Conservation (phyloP, 2,329 filamentous ascomycete species). For the Fusarium globosum region DNA sequence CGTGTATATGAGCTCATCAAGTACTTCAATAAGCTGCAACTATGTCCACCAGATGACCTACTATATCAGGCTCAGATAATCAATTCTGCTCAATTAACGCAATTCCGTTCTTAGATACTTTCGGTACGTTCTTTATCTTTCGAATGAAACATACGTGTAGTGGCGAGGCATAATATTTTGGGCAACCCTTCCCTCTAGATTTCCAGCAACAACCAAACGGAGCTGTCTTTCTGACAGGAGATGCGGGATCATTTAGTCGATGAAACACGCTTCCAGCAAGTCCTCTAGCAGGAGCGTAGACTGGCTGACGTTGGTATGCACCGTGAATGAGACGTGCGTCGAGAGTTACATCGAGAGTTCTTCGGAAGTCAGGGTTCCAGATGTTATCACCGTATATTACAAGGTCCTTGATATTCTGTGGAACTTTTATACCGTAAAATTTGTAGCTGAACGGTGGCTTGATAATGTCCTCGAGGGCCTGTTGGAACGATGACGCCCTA, state of each 20-base stretch:
- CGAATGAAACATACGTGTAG: no score
- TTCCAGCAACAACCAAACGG: not conserved
- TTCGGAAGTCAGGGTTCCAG: not conserved
- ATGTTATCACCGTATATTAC: not conserved
- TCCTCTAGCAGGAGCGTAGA: not conserved
- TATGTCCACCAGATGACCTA: no score
- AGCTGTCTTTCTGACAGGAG: not conserved
- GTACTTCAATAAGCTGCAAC: no score
- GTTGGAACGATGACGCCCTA: not conserved
- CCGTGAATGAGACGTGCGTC: not conserved
- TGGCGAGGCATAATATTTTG: no score
- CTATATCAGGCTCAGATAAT: no score
- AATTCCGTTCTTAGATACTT: no score
- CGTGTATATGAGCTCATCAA: no score
- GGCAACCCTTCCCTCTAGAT: not conserved
- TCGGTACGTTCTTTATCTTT: no score
- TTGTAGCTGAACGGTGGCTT: not conserved
- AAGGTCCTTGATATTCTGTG: not conserved
- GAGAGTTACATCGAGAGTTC: rapidly evolving
- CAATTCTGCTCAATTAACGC: no score
- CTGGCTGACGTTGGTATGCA: not conserved
- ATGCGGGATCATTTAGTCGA: not conserved
- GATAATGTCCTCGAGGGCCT: rapidly evolving
- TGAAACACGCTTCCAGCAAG: not conserved
- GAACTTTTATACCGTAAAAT: rapidly evolving